Conservation (phyloP, 2,329 filamentous ascomycete species). For the Claviceps monticola region DNA sequence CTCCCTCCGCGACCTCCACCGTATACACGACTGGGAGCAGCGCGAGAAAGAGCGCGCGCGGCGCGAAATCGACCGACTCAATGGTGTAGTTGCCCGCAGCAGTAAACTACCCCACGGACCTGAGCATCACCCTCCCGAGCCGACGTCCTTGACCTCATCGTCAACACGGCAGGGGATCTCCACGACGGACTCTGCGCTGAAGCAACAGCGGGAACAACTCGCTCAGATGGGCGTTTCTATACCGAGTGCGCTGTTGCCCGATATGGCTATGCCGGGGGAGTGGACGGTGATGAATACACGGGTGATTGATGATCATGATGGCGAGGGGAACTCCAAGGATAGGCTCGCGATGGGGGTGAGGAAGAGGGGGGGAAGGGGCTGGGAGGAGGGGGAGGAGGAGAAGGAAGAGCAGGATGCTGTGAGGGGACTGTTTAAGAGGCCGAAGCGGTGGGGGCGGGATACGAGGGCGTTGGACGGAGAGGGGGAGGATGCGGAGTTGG, state of each 20-base stretch:
- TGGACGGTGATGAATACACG: constrained; percentile 64
- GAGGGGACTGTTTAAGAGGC: constrained; percentile 46
- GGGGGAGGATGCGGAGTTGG: constrained; percentile 41
- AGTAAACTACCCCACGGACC: too few relatives aligned
- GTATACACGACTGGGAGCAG: constrained; percentile 65
- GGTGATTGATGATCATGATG: constrained; percentile 33
- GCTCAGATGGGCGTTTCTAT: constrained; percentile 76
- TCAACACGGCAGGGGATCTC: neutral
- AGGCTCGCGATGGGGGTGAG: constrained; percentile 38
- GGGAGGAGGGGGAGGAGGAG: constrained; percentile 40
- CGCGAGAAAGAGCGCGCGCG: constrained; percentile 72
- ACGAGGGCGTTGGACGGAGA: constrained; percentile 29
- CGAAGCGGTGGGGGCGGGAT: constrained; percentile 39
- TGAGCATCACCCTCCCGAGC: neutral
- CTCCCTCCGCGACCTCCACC: constrained; percentile 78
- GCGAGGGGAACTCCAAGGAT: constrained; percentile 14
- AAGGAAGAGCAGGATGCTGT: constrained; percentile 47
- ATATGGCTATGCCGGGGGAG: constrained; percentile 79
- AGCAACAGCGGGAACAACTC: constrained; percentile 75
- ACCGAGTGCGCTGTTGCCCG: constrained; percentile 61
- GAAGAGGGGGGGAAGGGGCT: constrained; percentile 47
- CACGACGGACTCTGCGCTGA: constrained; percentile 46
- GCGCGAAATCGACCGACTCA: constrained; percentile 73
- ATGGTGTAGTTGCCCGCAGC: constrained; percentile 48
- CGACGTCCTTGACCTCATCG: neutral